These are phyloP conservation scores for Nakaseomyces glabratus DNA, from an alignment of 1,139 yeast species.

Conservation along the genomic window DNA sequence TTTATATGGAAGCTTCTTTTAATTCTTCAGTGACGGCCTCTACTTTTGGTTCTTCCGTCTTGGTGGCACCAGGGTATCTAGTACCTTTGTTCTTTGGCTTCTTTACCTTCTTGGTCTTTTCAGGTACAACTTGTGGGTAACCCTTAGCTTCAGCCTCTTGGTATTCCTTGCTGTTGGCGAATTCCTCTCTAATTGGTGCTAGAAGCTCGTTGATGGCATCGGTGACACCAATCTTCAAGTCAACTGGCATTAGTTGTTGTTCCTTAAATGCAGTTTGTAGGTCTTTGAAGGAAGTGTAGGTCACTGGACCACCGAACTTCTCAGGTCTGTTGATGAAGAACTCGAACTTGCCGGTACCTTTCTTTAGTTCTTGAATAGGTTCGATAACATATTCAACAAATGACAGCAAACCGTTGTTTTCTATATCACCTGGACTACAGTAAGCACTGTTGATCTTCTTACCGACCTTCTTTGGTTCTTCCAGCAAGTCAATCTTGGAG, in stretches of 20 bases:
- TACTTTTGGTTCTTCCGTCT: slow-evolving; percentile 17
- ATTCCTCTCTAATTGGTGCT: slow-evolving; percentile 76
- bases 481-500: slow-evolving; percentile 88
- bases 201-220: slow-evolving; percentile 71
- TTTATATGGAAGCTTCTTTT: slow-evolving; percentile 18
- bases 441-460: slow-evolving; percentile 89
- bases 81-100: slow-evolving; percentile 81
- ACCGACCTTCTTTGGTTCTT: slow-evolving; percentile 76
- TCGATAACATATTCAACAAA: slow-evolving; percentile 76
- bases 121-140: slow-evolving; percentile 66
- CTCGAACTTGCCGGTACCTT: slow-evolving; percentile 45
- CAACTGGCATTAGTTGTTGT: slow-evolving; percentile 80
- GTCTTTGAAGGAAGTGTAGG: slow-evolving; percentile 58
- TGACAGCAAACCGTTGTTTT: slow-evolving; percentile 82
- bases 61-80: slow-evolving; percentile 60
- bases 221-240: slow-evolving; percentile 84
- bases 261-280: slow-evolving; percentile 64
- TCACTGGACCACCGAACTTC: slow-evolving; percentile 88
- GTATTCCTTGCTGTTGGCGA: slow-evolving; percentile 53
- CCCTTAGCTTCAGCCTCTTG: slow-evolving; percentile 68
- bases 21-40: slow-evolving; percentile 31
- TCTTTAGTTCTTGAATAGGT: slow-evolving; percentile 74
- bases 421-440: slow-evolving; percentile 92
- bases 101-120: slow-evolving; percentile 55
- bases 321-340: slow-evolving; percentile 87